A percentile compares a stretch with the other conserved stretches of the same genome.
These are phyloP conservation scores for Pontederia paniculata DNA, from an alignment of 176 grass and related monocot species.

Conservation along the genomic window DNA sequence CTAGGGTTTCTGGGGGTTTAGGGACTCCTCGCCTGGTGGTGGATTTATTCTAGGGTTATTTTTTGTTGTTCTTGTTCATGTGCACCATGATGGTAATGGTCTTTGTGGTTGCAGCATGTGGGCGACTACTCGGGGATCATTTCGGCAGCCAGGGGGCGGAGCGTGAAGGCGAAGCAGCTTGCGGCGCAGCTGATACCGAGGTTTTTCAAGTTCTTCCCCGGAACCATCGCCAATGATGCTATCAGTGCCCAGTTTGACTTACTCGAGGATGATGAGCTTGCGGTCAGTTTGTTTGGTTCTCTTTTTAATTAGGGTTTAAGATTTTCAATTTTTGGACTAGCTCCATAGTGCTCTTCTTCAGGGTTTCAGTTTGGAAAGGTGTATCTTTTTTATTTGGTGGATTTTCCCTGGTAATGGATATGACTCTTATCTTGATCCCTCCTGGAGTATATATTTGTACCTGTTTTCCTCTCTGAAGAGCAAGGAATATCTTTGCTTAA, in stretches of 20 bases:
- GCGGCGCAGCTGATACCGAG: slow-evolving; percentile 93
- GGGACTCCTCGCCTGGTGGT: background rate
- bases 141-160: slow-evolving; percentile 72
- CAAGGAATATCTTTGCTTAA: no score
- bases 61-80: background rate
- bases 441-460: no score
- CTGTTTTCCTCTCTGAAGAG: no score
- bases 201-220: slow-evolving; percentile 79
- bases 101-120: slow-evolving; percentile 36
- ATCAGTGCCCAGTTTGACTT: slow-evolving; percentile 91
- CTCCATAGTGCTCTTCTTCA: no score
- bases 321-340: no score
- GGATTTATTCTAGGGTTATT: background rate
- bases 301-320: background rate
- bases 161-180: slow-evolving; percentile 91
- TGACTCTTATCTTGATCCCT: no score
- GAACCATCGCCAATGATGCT: slow-evolving; percentile 37
- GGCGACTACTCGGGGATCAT: slow-evolving; percentile 86
- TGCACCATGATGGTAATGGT: no score
- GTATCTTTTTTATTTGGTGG: no score
- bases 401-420: no score
- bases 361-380: no score
- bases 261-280: slow-evolving; percentile 86
- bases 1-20: slow-evolving; percentile 26
- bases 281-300: slow-evolving; percentile 31